These are phyloP conservation scores for Dactylellina cionopaga DNA, from an alignment of 2,329 filamentous ascomycete genomes.

Conservation along the genomic window DNA sequence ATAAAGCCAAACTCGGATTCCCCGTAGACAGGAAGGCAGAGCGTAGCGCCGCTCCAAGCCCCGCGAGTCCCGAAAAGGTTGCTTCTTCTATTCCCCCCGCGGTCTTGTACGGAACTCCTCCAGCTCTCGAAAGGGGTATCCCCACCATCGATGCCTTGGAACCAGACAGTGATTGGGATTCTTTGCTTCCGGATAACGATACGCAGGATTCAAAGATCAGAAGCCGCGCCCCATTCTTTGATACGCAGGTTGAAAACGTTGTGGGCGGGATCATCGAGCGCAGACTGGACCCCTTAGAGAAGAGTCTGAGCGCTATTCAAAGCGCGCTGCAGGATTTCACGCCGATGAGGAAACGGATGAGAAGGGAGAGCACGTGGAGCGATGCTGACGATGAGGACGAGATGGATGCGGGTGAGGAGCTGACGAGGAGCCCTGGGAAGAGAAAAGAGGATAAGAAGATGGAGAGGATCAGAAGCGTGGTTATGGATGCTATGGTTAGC, in stretches of 20 bases:
- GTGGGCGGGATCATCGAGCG: slow-evolving; percentile 80
- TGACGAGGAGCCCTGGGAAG: slow-evolving; percentile 66
- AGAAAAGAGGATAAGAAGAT: slow-evolving; percentile 80
- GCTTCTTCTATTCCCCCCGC: neutral
- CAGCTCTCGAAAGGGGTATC: slow-evolving; percentile 63
- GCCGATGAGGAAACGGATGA: slow-evolving; percentile 65
- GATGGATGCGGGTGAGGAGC: slow-evolving; percentile 68
- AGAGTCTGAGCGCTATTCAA: slow-evolving; percentile 79
- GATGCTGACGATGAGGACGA: slow-evolving; percentile 94
- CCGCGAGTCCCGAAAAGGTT: slow-evolving; percentile 63
- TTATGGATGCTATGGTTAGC: slow-evolving; percentile 71
- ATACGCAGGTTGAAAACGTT: slow-evolving; percentile 85
- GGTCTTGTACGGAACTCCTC: slow-evolving; percentile 49
- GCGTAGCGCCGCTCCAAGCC: slow-evolving; percentile 37
- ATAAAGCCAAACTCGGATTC: slow-evolving; percentile 31
- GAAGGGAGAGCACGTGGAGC: slow-evolving; percentile 73
- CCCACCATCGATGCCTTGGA: slow-evolving; percentile 73
- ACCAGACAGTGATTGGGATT: slow-evolving; percentile 90
- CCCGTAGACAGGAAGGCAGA: slow-evolving; percentile 22
- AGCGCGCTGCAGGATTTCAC: slow-evolving; percentile 71
- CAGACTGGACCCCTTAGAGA: slow-evolving; percentile 82
- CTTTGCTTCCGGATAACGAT: slow-evolving; percentile 81
- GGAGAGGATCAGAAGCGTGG: slow-evolving; percentile 77
- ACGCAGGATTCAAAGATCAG: slow-evolving; percentile 77
- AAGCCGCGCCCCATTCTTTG: slow-evolving; percentile 85